phyloP scores from a whole-genome alignment of 2,329 filamentous ascomycete species.

The Claviceps monticola region DNA sequence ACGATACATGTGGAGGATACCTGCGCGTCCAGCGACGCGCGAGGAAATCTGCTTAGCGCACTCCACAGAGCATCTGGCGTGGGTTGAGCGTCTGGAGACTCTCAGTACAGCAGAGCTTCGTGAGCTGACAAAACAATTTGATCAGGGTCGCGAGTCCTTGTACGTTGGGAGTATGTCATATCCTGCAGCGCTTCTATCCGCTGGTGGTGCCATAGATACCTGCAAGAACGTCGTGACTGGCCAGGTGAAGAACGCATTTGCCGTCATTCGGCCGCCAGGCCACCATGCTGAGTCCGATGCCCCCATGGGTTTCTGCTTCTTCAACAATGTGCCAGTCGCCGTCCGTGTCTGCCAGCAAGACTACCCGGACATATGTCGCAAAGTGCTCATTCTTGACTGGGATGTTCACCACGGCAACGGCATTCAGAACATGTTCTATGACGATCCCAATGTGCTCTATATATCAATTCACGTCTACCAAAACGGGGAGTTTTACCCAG shows the following conservation, averaged over 20 bases:
- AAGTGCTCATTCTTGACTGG: slow-evolving; percentile 90
- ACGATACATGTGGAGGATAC: slow-evolving; percentile 61
- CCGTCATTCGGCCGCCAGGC: slow-evolving; percentile 85
- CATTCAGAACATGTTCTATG: slow-evolving; percentile 90
- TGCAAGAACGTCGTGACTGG: slow-evolving; percentile 79
- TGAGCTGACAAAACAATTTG: slow-evolving; percentile 45
- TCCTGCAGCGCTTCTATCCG: slow-evolving; percentile 68
- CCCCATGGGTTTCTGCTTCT: slow-evolving; percentile 90
- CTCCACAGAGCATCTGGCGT: slow-evolving; percentile 60
- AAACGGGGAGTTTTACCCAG: slow-evolving; percentile 76
- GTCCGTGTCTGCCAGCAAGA: slow-evolving; percentile 75
- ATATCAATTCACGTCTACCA: slow-evolving; percentile 87
- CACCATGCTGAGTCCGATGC: slow-evolving; percentile 83
- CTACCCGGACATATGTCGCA: slow-evolving; percentile 68
- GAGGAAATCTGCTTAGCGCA: slow-evolving; percentile 76
- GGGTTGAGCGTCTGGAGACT: slow-evolving; percentile 48
- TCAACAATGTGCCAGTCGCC: slow-evolving; percentile 93
- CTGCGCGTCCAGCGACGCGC: slow-evolving; percentile 60
- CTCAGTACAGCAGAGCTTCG: slow-evolving; percentile 53
- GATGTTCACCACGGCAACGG: slow-evolving; percentile 76
- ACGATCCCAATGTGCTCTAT: slow-evolving; percentile 89
- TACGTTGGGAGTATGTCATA: slow-evolving; percentile 77
- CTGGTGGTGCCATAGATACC: slow-evolving; percentile 88
- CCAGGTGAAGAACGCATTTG: slow-evolving; percentile 85
- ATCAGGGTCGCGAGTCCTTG: slow-evolving; percentile 58